These are phyloP conservation scores for Strigomonas galati DNA, from an alignment of 208 protist species.

Conservation along the genomic window DNA sequence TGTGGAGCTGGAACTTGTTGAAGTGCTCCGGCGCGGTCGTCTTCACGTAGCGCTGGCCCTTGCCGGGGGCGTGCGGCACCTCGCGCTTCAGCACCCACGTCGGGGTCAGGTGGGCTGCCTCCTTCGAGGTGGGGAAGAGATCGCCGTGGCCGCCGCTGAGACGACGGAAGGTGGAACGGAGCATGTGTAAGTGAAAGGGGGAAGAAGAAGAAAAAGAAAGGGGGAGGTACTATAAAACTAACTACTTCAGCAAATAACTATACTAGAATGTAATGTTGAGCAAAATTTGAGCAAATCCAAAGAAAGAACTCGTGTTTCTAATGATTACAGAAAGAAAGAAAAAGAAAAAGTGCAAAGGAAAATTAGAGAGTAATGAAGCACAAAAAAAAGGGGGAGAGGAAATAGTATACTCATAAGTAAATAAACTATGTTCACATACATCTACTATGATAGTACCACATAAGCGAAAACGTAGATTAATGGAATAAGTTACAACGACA, in stretches of 20 bases:
- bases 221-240: constrained; percentile 2
- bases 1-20: constrained; percentile 48
- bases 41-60: constrained; percentile 46
- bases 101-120: constrained; percentile 55
- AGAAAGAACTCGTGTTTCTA: not conserved
- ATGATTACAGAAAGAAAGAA: not conserved
- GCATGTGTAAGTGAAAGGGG: not conserved
- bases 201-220: not conserved
- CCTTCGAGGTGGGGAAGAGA: constrained; percentile 81
- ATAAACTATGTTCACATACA: too few species aligned
- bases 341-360: not conserved
- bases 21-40: constrained; percentile 32
- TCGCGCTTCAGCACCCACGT: constrained; percentile 53
- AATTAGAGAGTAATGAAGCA: not conserved
- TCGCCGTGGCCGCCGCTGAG: constrained; percentile 67
- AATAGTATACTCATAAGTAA: too few species aligned
- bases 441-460: too few species aligned
- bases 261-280: not conserved
- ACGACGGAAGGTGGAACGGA: constrained; percentile 30
- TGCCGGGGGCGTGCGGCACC: constrained; percentile 46
- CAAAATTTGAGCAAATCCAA: too few species aligned
- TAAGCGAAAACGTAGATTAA: too few species aligned
- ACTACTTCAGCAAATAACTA: constrained; percentile 11
- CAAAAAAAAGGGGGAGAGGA: constrained; percentile 10
- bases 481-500: not conserved